These are phyloP conservation scores for Boletus coccyginus DNA, from an alignment of 768 basidiomycete species.

Conservation along the genomic window DNA sequence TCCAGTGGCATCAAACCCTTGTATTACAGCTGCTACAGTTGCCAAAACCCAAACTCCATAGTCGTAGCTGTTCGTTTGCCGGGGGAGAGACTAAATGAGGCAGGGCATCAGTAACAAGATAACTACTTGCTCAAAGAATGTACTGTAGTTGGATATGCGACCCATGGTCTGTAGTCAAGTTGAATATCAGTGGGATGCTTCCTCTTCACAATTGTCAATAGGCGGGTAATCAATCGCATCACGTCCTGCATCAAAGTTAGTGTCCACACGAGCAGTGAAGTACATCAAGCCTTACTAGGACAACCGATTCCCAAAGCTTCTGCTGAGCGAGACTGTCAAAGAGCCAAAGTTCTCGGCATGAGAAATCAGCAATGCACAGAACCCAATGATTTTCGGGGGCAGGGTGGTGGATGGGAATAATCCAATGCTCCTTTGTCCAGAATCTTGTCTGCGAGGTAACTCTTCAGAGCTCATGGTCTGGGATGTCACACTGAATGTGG, in stretches of 20 bases:
- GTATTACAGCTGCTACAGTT: neutral
- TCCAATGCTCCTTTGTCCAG: slow-evolving; percentile 35
- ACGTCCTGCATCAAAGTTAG: neutral
- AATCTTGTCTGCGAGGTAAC: slow-evolving; percentile 11
- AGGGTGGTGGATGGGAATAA: slow-evolving; percentile 36
- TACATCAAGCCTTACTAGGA: neutral
- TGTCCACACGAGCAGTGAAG: neutral
- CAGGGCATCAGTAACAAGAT: neutral
- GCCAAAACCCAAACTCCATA: slow-evolving; percentile 1
- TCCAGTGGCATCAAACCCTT: neutral
- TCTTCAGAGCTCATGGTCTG: slow-evolving; percentile 21
- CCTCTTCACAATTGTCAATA: neutral
- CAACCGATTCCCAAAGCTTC: slow-evolving; percentile 1
- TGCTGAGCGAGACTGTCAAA: slow-evolving; percentile 12
- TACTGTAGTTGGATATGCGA: neutral
- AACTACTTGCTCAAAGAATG: neutral
- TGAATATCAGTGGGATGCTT: neutral
- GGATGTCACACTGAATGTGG: neutral
- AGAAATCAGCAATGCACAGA: slow-evolving; percentile 17
- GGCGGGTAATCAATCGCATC: neutral
- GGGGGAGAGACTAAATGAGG: neutral
- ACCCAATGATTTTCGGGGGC: slow-evolving; percentile 33
- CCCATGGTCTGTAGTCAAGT: slow-evolving; percentile 4
- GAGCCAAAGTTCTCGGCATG: slow-evolving; percentile 2
- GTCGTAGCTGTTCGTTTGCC: neutral